Evolutionary conservation across 2,329 filamentous ascomycete genomes (phyloP).

Genomic region (Orbilia javanica): DNA sequence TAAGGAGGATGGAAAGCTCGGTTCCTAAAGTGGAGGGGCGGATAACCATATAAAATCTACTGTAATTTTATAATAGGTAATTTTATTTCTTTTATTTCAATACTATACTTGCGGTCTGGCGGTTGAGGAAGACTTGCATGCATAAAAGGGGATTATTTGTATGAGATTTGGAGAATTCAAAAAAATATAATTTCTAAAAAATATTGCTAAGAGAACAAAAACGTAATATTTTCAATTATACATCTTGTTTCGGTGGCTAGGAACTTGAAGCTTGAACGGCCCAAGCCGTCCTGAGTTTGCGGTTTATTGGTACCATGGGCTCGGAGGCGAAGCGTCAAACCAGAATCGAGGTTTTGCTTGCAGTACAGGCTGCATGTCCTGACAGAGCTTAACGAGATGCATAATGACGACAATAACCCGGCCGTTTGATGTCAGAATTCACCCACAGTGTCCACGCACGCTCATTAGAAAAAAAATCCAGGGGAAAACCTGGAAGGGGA

Average conservation of each 20-base stretch:
- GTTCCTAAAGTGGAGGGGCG: not conserved
- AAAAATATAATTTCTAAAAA: not conserved
- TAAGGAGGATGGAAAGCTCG: not conserved
- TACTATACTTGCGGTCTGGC: not conserved
- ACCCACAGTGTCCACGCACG: not conserved
- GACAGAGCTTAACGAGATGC: slow-evolving; percentile 7
- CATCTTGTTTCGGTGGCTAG: not conserved
- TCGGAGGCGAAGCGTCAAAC: not conserved
- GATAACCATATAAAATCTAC: slow-evolving; percentile 12
- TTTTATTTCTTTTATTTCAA: not conserved
- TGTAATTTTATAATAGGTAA: slow-evolving; percentile 22
- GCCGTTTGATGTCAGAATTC: not conserved
- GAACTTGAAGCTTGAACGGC: not conserved
- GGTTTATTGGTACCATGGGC: not conserved
- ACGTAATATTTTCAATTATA: not conserved
- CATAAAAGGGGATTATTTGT: not conserved
- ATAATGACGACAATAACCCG: slow-evolving; percentile 16
- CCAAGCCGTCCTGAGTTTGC: not conserved
- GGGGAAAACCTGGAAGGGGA: too few relatives aligned
- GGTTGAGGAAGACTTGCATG: not conserved
- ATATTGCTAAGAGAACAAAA: too few relatives aligned
- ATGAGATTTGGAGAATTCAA: not conserved
- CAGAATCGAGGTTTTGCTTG: not conserved
- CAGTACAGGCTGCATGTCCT: not conserved
- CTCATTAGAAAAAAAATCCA: too few relatives aligned